Base-by-base conservation (phyloP, 78 protist genomes). In the Protostelium mycophagum region DNA sequence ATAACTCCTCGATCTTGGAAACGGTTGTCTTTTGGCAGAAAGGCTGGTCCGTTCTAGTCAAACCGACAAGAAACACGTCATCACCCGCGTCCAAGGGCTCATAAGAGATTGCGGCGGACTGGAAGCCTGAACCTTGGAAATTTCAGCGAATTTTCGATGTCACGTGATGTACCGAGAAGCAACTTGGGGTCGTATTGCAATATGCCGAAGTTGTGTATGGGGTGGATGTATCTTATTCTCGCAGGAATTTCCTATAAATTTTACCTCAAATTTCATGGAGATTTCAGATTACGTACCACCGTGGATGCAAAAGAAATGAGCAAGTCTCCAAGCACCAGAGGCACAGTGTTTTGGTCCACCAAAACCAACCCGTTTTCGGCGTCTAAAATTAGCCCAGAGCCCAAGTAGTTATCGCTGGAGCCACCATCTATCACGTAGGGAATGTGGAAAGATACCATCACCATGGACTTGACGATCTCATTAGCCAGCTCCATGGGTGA, bases 331-430 rank as follows among this genome's bases (percentile, higher is more conserved):
- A 88, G 39, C 34, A 85, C 0, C 5, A 36, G 38, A 28, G 51
- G 86, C 36, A 86, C 89, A 34, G 95, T 93, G 63, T 90, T 87
- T 10, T 89, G 36, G 38, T 93, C 95, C 38, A 89, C 92, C 1
- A 89, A 23, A 5, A 93, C 87, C 1, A 90, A 86, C 0, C 95
- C 95, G 0, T 0, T 1, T 35, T 0, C 91, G 1, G 92, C 91
- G 85, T 87, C 91, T 28, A 92, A 83, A 0, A 92, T 73, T 29
- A 92, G 38, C 0, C 95, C 95, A 25, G 38, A 51, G 73, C 73
- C 73, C 31, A 51, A 16, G 16, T 51, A 51, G 73, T 51, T 51
- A 16, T 51, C 0, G 25, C 88, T 89, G 0, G 85, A 63, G n/a
- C 36, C 73, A 51, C 94, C 94, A 31, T 90, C 90, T 31, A 92